Base-by-base conservation (phyloP, 257 asterid genomes). In the Cordia subcordata region DNA sequence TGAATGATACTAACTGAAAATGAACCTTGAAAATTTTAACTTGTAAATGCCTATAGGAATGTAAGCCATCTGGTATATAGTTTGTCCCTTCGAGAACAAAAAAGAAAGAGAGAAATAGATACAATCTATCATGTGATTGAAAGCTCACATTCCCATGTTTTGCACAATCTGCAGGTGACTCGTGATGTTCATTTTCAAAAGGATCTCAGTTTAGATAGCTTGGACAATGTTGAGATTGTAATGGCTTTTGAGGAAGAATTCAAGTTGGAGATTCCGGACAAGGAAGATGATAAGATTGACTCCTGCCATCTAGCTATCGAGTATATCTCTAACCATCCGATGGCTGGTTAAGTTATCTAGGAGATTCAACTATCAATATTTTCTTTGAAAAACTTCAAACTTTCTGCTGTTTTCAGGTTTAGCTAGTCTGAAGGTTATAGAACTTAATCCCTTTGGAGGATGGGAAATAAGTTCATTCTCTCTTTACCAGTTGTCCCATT, bases 241-340 rank as follows among this genome's bases (percentile, higher is more conserved):
- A 89, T 89, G 94, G 95, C 96, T 42, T 65, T 88, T 1, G 95
- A 88, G 77, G 96, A 88, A 77, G 95, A 88, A 78, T 88, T 88
- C 57, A 88, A 86, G 78, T 79, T 89, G 61, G 95, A 89, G 69
- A 86, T 86, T 44, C 95, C 94, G 1, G 92, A 89, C 77, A 84
- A 82, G 76, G 95, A 89, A 71, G 96, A 89, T 16, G 95, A 83
- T 69, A 86, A 78, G 72, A 82, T 89, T 9, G 95, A 89, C 69
- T 89, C 95, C 10, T 81, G 85, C 67, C 42, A 70, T 20, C 95
- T 86, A 59, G 96, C 96, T 59, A 79, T 89, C 13, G 96, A 89
- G 73, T 89, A 89, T 59, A 61, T 89, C 64, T 44, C 52, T 60
- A 89, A 77, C 78, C 96, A 89, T 64, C 95, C 95, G 14, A 84